Conservation (phyloP, 75 land plant species). For the Selaginella tamariscina region DNA sequence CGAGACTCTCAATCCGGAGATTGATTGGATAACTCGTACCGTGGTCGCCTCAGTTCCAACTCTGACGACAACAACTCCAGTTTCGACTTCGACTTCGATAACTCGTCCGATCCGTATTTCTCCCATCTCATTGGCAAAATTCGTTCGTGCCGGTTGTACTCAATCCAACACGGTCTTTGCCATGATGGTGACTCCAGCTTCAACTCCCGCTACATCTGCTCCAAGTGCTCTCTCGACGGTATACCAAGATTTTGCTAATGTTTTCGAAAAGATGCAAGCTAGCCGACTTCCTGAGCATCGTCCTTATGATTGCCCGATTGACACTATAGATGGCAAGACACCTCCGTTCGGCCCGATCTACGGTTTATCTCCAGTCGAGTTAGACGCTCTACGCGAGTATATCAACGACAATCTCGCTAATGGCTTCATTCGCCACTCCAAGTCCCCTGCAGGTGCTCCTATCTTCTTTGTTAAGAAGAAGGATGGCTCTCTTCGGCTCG, state of each 20-base stretch:
- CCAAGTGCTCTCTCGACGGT: conserved; percentile 2
- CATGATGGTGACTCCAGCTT: conserved; percentile 3
- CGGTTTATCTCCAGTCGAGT: conserved; percentile 20
- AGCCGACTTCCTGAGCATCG: conserved; percentile 16
- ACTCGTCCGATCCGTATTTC: not conserved
- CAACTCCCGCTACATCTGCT: not conserved
- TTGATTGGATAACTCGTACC: conserved; percentile 12
- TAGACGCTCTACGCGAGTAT: conserved; percentile 11
- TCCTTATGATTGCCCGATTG: conserved; percentile 20
- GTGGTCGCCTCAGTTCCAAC: conserved; percentile 4
- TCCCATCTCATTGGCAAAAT: conserved; percentile 1
- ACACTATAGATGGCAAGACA: conserved; percentile 10
- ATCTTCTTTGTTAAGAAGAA: conserved; percentile 18
- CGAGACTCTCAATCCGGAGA: conserved; percentile 14
- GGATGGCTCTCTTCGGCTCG: conserved; percentile 17
- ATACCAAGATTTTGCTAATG: conserved; percentile 16
- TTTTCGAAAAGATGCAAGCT: conserved; percentile 19
- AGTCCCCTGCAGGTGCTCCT: conserved; percentile 20
- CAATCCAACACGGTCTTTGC: conserved; percentile 1
- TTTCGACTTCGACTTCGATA: not conserved
- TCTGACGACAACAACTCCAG: conserved; percentile 3
- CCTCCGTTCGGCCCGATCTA: conserved; percentile 21
- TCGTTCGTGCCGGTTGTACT: conserved; percentile 1
- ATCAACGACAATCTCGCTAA: conserved; percentile 21
- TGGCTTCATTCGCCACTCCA: conserved; percentile 20